Conservation (phyloP, 139 green algal species). For the Raphidocelis subcapitata region DNA sequence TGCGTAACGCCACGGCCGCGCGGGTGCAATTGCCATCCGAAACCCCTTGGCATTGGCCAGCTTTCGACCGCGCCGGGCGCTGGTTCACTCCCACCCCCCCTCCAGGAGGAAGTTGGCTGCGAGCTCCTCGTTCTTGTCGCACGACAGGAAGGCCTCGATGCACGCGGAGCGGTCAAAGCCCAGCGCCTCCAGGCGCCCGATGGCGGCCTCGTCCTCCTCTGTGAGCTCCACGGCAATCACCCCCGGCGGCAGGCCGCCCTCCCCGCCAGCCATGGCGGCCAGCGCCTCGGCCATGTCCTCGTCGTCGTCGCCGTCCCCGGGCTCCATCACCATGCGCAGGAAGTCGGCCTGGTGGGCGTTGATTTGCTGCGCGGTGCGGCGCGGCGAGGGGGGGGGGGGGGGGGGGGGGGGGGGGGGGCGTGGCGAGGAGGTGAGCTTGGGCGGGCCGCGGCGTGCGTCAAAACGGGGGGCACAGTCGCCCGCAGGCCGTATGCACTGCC, state of each 20-base stretch:
- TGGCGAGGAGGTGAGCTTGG: too few relatives aligned
- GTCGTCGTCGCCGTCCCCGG: constrained; percentile 28
- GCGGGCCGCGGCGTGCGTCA: too few relatives aligned
- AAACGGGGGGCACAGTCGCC: too few relatives aligned
- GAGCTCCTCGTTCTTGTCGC: constrained; percentile 94
- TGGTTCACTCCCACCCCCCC: too few relatives aligned
- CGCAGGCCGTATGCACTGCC: too few relatives aligned
- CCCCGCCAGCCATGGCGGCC: constrained; percentile 25
- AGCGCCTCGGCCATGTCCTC: constrained; percentile 34
- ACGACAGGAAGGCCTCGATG: constrained; percentile 94
- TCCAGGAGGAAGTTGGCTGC: constrained; percentile 98
- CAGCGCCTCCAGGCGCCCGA: constrained; percentile 82
- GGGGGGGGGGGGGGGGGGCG: too few relatives aligned
- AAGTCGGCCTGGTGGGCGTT: constrained; percentile 86
- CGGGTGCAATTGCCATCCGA: too few relatives aligned
- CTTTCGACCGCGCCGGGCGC: too few relatives aligned
- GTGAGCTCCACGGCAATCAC: constrained; percentile 51
- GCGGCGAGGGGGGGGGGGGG: too few relatives aligned
- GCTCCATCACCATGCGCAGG: constrained; percentile 80
- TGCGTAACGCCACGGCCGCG: too few relatives aligned
- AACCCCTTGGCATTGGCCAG: too few relatives aligned
- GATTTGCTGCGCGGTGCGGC: constrained; percentile 62
- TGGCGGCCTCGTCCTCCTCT: constrained; percentile 72
- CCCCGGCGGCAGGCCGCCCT: constrained; percentile 25
- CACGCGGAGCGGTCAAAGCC: constrained; percentile 83